Base-by-base conservation (phyloP, 306 rosid species). In the Vigna unguiculata region DNA sequence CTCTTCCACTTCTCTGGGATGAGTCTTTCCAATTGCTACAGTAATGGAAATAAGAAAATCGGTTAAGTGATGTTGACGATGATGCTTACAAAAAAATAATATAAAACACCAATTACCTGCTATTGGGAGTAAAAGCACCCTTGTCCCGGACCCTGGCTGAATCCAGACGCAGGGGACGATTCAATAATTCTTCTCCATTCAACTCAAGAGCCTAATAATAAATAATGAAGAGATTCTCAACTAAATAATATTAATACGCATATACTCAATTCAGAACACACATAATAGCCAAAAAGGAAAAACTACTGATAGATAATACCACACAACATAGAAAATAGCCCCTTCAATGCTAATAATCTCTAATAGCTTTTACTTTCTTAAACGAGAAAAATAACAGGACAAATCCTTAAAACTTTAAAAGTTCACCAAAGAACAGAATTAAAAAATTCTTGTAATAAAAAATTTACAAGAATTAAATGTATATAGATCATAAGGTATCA, bases 131-230 rank as follows among this genome's bases (percentile, higher is more conserved):
- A 52, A 77, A 86, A 19, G 97, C 72, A 15, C 93, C 9, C 43
- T 1, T 38, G 43, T 38, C 93, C 83, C 86, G 88, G 76, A 85
- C 90, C 40, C 84, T 83, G 32, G 98, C 98, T 20, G 88, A 10
- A 79, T 93, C 98, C 70, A 93, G 96, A 41, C 57, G 86, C 4
- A 93, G 53, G 4, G 59, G 69, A 28, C 97, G 97, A 6, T 78
- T 49, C 19, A 87, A 43, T 51, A 89, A 51, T 19, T 83, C 87
- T 0, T 47, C 5, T 4, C 85, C 97, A 81, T 96, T 83, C 83
- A 85, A 43, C 58, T 77, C 79, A 41, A 96, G 81, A 2, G 98
- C 99, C 99, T 92, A 63, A 1, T 4, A 47, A 45, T 8, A 51
- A 15, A 21, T 20, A 17, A 48, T 0, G 51, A 71, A 40, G 6